Evolutionary conservation across 1,284 basidiomycete species (phyloP), one percentile per base, ranked within the genome.

Genomic region (Pyrrhoderma lamaoense): DNA sequence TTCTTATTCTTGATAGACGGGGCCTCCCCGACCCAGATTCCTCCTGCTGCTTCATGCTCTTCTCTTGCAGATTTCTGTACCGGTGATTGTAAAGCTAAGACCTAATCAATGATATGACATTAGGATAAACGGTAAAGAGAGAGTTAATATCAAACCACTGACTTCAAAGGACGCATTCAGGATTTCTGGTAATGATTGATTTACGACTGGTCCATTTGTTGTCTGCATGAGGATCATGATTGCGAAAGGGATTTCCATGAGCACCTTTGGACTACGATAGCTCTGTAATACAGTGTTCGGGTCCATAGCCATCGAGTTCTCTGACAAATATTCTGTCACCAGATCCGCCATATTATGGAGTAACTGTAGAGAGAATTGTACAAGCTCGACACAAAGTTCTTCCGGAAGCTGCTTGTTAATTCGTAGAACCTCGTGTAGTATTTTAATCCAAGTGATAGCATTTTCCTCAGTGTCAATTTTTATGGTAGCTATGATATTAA

Each of bases 391-490:
- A 38, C 93, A 77, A 52, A 84, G 77, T 4, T 89, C 82, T 60
- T 93, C 92, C 8, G 85, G 80, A 51, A 89, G 71, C n/a, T 78
- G 71, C 63, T 85, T 75, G 61, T 81, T 83, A 19, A 74, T 74
- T 42, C 88, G 81, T 56, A 82, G 72, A 25, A 86, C 67, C 67
- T 99, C 96, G 56, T 93, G 85, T 61, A 96, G 79, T 53, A 87
- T 88, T 70, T 99, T 99, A 76, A 95, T 91, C 51, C 87, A 91
- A 2, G 87, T 77, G 27, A 88, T 79, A 1, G 89, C 96, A 62
- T 94, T 96, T 63, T 99, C 96, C 69, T 99, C 96, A 64, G 96
- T 98, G 72, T 99, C 97, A 57, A 82, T 74, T 45, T 88, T 85
- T 39, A 99, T 75, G 39, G 94, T 73, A 58, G 88, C 76, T 49